Base-by-base conservation (phyloP, 352 stramenopile genomes). In the Globisporangium apiculatum region DNA sequence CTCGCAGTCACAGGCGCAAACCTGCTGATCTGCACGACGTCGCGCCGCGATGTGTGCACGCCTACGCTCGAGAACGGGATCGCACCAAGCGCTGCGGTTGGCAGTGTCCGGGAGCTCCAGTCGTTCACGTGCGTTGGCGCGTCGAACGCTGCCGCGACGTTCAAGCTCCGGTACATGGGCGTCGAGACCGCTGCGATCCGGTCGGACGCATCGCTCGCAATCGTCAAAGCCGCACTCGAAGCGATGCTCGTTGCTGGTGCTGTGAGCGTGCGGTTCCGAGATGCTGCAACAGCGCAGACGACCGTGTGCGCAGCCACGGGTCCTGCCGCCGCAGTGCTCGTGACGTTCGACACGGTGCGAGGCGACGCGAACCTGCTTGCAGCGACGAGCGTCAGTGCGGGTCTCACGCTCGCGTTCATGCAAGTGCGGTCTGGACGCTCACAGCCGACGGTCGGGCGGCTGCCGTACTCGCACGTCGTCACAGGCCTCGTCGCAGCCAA, bases 381-480 rank as follows among this genome's bases (percentile, higher is more conserved):
- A 3, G 38, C 9, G 36, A 15, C 37, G 11, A 54, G 8, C 37
- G 55, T 70, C 0, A 49, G 42, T 1, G 56, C 8, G 0, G 61
- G 53, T 0, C 52, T 75, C 1, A 41, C 46, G 36, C 47, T 73
- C 0, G 47, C 18, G 0, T 8, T 70, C 5, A 56, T 7, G 12
- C 79, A 92, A 53, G 58, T 71, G 4, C 71, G 78, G 0, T 91
- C 89, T 41, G 85, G 85, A 0, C 38, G 56, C 17, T 36, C 71
- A 17, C 84, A 94, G 50, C 63, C 75, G n/a, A 61, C 73, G 5
- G 62, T 95, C n/a, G 77, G 75, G 1, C 67, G 76, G 5, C 87
- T 96, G 52, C 76, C 76, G 10, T 96, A 95, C 58, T 89, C 85
- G 35, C 83, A 91, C 48, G 71, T 96, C 24, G 77, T 98, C 41